Conservation (phyloP, 2,329 filamentous ascomycete genomes). For the Periconia sp. region DNA sequence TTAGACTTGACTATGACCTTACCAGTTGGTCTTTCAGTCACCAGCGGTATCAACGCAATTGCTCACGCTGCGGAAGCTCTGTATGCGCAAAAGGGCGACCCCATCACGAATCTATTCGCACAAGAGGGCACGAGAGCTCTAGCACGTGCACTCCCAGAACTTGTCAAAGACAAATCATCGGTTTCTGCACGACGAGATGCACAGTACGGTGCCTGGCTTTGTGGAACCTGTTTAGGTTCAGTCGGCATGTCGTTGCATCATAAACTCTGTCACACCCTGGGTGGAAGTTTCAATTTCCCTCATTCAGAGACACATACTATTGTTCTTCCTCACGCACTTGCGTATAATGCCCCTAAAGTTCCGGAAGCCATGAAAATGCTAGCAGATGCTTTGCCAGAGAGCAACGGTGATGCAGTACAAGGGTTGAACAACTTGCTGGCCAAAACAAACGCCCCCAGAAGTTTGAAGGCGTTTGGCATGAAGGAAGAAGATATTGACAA, state of each 20-base stretch:
- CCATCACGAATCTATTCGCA: slow-evolving; percentile 61
- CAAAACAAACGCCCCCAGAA: slow-evolving; percentile 57
- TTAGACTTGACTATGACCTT: slow-evolving; percentile 64
- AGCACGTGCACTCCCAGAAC: slow-evolving; percentile 55
- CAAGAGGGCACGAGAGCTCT: slow-evolving; percentile 59
- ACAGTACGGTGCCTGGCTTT: slow-evolving; percentile 67
- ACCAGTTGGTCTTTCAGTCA: slow-evolving; percentile 55
- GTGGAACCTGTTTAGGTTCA: slow-evolving; percentile 61
- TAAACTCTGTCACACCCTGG: slow-evolving; percentile 67
- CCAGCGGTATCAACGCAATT: slow-evolving; percentile 66
- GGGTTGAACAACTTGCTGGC: slow-evolving; percentile 59
- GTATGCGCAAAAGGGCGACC: slow-evolving; percentile 63
- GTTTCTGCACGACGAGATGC: slow-evolving; percentile 54
- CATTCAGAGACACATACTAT: slow-evolving; percentile 68
- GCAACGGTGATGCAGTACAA: slow-evolving; percentile 59
- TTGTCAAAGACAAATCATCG: slow-evolving; percentile 51
- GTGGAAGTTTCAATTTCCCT: slow-evolving; percentile 64
- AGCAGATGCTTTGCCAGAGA: slow-evolving; percentile 57
- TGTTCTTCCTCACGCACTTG: slow-evolving; percentile 63
- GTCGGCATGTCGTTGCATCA: slow-evolving; percentile 68
- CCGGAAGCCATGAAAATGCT: slow-evolving; percentile 56
- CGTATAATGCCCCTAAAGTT: slow-evolving; percentile 62
- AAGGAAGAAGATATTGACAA: slow-evolving; percentile 63
- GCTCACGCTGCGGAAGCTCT: slow-evolving; percentile 67
- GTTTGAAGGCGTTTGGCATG: slow-evolving; percentile 59